A percentile compares a stretch with the other conserved stretches of the same genome.
These are phyloP conservation scores for Penicillium capsulatum DNA, from an alignment of 2,329 filamentous ascomycete species.

Conservation along the genomic window DNA sequence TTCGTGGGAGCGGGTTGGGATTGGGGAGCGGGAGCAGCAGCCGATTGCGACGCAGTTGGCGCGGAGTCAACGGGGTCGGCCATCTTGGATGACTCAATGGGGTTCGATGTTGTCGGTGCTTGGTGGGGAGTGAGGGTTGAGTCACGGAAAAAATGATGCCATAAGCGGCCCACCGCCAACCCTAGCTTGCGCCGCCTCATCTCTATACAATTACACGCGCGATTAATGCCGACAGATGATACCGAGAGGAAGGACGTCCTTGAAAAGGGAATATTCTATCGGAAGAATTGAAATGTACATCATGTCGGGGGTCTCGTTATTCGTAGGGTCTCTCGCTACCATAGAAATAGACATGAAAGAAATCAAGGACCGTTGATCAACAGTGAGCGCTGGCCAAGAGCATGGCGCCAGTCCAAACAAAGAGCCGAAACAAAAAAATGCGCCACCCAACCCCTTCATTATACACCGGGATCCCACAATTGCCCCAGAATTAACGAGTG, in stretches of 20 bases:
- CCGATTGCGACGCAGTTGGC: conserved; percentile 12
- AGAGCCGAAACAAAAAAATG: conserved; percentile 11
- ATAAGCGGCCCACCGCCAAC: conserved; percentile 31
- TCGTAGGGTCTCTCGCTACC: conserved; percentile 22
- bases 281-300: conserved; percentile 14
- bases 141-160: conserved; percentile 35
- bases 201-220: no score
- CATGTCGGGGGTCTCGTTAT: conserved; percentile 21
- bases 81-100: conserved; percentile 25
- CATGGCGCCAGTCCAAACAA: conserved; percentile 14
- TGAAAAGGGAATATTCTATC: neutral
- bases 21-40: conserved; percentile 17
- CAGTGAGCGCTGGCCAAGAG: conserved; percentile 1
- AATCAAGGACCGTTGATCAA: conserved; percentile 2
- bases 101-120: conserved; percentile 27
- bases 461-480: conserved; percentile 10
- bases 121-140: conserved; percentile 30
- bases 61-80: conserved; percentile 24
- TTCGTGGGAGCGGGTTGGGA: conserved; percentile 18
- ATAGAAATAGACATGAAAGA: conserved; percentile 14
- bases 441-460: conserved; percentile 17
- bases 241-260: no score
- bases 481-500: conserved; percentile 19
- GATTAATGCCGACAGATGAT: no score
- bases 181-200: conserved; percentile 21